These are phyloP conservation scores for Alternaria tenuissima DNA, from an alignment of 2,329 filamentous ascomycete genomes.

Conservation along the genomic window DNA sequence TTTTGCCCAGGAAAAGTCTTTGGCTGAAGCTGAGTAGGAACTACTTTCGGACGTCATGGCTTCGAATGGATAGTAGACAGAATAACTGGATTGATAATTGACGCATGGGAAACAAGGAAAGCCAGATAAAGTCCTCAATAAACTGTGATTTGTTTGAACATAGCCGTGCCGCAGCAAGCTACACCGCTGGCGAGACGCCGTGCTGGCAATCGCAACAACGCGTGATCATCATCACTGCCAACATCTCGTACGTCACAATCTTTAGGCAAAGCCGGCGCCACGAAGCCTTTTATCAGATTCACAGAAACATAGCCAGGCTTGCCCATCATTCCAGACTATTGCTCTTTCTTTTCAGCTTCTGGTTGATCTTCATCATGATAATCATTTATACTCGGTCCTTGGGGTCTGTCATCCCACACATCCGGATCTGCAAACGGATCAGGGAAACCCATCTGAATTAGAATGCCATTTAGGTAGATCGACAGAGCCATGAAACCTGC, in stretches of 20 bases:
- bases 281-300: background rate
- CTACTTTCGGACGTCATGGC: background rate
- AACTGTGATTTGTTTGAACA: background rate
- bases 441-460: background rate
- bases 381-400: background rate
- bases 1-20: conserved; percentile 6
- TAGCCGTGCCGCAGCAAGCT: background rate
- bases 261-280: background rate
- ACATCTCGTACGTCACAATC: background rate
- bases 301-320: background rate
- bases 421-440: background rate
- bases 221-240: background rate
- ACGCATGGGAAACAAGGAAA: background rate
- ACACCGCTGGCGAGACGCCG: background rate
- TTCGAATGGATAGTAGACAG: background rate
- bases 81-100: background rate
- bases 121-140: background rate
- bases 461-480: background rate
- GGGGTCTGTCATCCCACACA: background rate
- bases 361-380: background rate
- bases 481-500: background rate
- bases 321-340: no score
- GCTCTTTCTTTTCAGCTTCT: background rate
- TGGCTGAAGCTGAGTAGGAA: background rate
- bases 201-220: conserved; percentile 1